Base-by-base conservation (phyloP, 495 filamentous ascomycete species). In the Pseudevernia furfuracea region DNA sequence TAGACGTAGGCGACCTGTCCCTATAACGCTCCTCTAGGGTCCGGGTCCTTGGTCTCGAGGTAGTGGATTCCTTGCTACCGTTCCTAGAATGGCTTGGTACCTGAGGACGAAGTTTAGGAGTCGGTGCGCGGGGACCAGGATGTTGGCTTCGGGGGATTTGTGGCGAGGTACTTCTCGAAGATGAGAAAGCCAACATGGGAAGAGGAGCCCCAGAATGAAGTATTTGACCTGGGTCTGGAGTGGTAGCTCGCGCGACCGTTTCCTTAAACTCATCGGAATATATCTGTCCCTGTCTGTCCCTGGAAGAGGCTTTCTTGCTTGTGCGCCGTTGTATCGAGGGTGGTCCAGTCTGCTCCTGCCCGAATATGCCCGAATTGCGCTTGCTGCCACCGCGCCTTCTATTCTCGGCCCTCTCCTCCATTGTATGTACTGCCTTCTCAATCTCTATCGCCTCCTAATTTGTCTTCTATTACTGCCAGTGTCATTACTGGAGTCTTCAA, bases 261-360 rank as follows among this genome's bases (percentile, higher is more conserved):
- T 80, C 78, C 61, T 72, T 76, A 68, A 82, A 82, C 58, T 74
- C 80, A 61, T 82, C 80, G 36, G 80, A 77, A 65, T 82, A 82
- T 34, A 82, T 74, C 71, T 80, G 81, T 49, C 79, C 80, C 70
- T 81, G 79, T 39, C 80, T 78, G 62, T 82, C 80, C 59, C 75
- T 76, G 10, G 80, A 82, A 25, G 80, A 81, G 23, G 79, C 79
- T 66, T 82, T 64, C 43, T 81, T 83, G 73, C 80, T 82, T 2
- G 80, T 71, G 39, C 80, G 75, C 25, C 79, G 75, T 71, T 81
- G 78, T 68, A 82, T 43, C 9, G 44, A 74, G 30, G 76, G 56
- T 17, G 62, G 39, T 30, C 37, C 66, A 15, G 59, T 62, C 25
- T 57, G 58, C n/a, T 71, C 70, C 41, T 68, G 61, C 53, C 39